Percentiles rank a stretch among this genome's conserved stretches.
These are phyloP conservation scores for Phyllosticta ampelicida DNA, from an alignment of 2,329 filamentous ascomycete species.

Conservation along the genomic window DNA sequence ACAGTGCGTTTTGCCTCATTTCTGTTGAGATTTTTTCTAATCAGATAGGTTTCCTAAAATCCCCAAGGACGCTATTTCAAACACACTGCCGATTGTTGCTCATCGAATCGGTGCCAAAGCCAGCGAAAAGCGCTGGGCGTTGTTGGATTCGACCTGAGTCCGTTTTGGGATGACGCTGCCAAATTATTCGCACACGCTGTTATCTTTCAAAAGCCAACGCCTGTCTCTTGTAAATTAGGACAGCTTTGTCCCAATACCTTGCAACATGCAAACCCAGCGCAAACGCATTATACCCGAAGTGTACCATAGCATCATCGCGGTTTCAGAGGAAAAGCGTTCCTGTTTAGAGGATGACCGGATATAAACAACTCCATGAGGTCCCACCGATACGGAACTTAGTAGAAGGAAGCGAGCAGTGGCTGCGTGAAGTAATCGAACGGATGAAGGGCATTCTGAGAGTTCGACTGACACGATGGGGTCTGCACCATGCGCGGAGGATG, in stretches of 20 bases:
- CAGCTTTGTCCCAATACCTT: neutral
- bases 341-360: neutral
- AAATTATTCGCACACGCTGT: neutral
- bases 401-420: neutral
- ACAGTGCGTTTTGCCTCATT: conserved; percentile 32
- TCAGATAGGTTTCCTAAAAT: conserved; percentile 52
- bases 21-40: conserved; percentile 1
- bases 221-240: neutral
- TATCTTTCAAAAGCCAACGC: neutral
- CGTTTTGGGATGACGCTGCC: neutral
- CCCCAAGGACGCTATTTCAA: conserved; percentile 58
- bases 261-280: neutral
- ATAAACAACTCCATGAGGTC: neutral
- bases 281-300: neutral
- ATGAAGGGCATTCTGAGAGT: neutral
- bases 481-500: neutral
- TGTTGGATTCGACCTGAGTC: conserved; percentile 10
- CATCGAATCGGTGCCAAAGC: conserved; percentile 50
- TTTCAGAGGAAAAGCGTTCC: neutral
- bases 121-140: conserved; percentile 54
- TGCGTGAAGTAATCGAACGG: neutral
- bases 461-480: neutral
- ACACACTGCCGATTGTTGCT: conserved; percentile 57
- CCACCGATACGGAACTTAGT: neutral
- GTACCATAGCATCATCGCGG: neutral